Evolutionary conservation across 2,329 filamentous ascomycete species (phyloP).

Genomic region (Apiospora pterosperma): DNA sequence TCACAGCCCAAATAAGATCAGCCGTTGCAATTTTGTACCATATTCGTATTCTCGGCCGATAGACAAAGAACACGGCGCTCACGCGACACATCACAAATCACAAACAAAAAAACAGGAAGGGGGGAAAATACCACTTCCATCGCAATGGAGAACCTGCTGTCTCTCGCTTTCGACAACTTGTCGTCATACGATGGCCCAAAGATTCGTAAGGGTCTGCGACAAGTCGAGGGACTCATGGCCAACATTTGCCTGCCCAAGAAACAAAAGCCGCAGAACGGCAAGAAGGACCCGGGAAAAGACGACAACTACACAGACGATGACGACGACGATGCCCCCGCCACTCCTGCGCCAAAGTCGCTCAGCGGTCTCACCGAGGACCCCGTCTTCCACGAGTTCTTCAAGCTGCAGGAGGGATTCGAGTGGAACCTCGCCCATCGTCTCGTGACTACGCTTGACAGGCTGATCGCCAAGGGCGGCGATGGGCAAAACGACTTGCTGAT

Average conservation of each 20-base stretch:
- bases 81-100: not conserved
- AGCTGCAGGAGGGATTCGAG: constrained; percentile 93
- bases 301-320: constrained; percentile 3
- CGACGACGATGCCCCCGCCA: constrained; percentile 10
- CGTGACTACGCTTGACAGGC: constrained; percentile 78
- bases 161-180: constrained; percentile 92
- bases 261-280: constrained; percentile 14
- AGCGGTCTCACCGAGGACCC: constrained; percentile 73
- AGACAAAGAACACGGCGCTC: not conserved
- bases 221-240: constrained; percentile 89
- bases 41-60: not conserved
- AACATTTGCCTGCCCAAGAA: constrained; percentile 79
- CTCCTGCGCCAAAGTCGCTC: constrained; percentile 56
- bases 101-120: not conserved
- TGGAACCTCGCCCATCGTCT: constrained; percentile 93
- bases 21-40: not conserved
- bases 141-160: constrained; percentile 85
- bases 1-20: not conserved
- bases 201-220: constrained; percentile 88
- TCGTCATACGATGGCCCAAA: constrained; percentile 88
- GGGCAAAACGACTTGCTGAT: constrained; percentile 87
- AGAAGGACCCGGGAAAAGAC: constrained; percentile 16
- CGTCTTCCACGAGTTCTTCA: constrained; percentile 93
- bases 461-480: constrained; percentile 78
- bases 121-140: not conserved